Base-by-base conservation (phyloP, 192 early-diverging fungal species). In the Blastocladiella britannica region DNA sequence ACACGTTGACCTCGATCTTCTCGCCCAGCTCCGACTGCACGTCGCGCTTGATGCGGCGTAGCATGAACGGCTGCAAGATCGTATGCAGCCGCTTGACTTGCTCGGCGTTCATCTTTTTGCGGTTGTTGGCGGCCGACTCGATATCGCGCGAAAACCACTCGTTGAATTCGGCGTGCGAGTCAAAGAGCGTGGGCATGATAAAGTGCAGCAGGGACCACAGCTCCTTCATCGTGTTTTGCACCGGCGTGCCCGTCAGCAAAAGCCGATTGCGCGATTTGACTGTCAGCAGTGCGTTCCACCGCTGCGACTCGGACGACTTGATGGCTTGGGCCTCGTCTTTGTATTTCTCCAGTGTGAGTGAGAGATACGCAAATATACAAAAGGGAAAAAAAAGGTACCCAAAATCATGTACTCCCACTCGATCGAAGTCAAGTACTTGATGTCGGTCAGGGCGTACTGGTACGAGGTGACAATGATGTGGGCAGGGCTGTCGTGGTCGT, bases 341-440 rank as follows among this genome's bases (percentile, higher is more conserved):
- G n/a, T n/a, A n/a, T n/a, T n/a, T n/a, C n/a, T n/a, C n/a, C n/a
- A n/a, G n/a, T n/a, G n/a, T n/a, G n/a, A n/a, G n/a, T n/a, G n/a
- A n/a, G n/a, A 51, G 51, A 51, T 18, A n/a, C 18, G n/a, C 18
- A 51, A 51, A n/a, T 51, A 18, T 18, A 18, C 18, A 51, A 51
- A 51, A 18, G n/a, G n/a, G n/a, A 51, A n/a, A n/a, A n/a, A n/a
- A n/a, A n/a, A n/a, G n/a, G n/a, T n/a, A n/a, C n/a, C n/a, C 28
- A 93, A 72, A 28, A 93, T 77, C 87, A 93, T 89, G 61, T 93
- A 93, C 72, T 90, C 87, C 91, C 91, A 93, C 67, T 85, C 83
- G 55, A 88, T 80, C 25, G 87, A 71, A 55, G 80, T 76, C 52
- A 93, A 79, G 60, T 89, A 82, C 31, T 72, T 73, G 54, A 84